phyloP scores from a whole-genome alignment of 345 rosid genomes.

The Zanthoxylum bungeanum region DNA sequence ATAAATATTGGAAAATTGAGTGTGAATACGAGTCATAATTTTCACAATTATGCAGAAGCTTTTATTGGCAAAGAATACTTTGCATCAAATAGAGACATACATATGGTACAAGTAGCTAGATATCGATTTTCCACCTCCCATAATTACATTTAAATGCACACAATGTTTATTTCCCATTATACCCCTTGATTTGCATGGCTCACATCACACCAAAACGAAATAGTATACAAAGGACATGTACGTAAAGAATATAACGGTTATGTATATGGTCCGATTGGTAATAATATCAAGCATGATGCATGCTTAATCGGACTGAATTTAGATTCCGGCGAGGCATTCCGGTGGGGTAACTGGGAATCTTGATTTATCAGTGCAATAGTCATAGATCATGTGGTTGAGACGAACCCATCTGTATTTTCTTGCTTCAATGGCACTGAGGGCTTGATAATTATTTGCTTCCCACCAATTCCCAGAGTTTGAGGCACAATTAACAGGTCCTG shows the following conservation, averaged over 20 bases:
- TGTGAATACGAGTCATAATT: not conserved
- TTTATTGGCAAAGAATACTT: conserved; percentile 20
- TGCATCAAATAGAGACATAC: conserved; percentile 19
- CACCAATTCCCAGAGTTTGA: conserved; percentile 72
- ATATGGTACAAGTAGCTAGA: not conserved
- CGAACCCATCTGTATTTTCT: conserved; percentile 90
- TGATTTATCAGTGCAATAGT: conserved; percentile 77
- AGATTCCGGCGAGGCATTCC: conserved; percentile 76
- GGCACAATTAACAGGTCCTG: conserved; percentile 68
- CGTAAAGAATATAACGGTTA: conserved; percentile 7
- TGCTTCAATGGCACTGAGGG: conserved; percentile 67
- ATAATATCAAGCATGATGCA: not conserved
- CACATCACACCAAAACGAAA: not conserved
- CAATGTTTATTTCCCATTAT: conserved; percentile 12
- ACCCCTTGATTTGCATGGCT: conserved; percentile 16
- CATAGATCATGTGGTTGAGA: conserved; percentile 86
- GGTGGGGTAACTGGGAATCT: conserved; percentile 74
- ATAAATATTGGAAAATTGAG: not conserved
- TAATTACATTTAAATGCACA: conserved; percentile 4
- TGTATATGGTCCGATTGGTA: not conserved
- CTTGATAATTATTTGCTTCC: conserved; percentile 62
- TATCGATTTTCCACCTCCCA: not conserved
- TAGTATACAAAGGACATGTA: conserved; percentile 10
- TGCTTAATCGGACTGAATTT: conserved; percentile 5
- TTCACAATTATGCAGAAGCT: not conserved